Percentiles rank a stretch among this genome's conserved stretches.
Evolutionary conservation across 2,329 filamentous ascomycete genomes (phyloP).

Genomic region (Aureobasidium sp.): DNA sequence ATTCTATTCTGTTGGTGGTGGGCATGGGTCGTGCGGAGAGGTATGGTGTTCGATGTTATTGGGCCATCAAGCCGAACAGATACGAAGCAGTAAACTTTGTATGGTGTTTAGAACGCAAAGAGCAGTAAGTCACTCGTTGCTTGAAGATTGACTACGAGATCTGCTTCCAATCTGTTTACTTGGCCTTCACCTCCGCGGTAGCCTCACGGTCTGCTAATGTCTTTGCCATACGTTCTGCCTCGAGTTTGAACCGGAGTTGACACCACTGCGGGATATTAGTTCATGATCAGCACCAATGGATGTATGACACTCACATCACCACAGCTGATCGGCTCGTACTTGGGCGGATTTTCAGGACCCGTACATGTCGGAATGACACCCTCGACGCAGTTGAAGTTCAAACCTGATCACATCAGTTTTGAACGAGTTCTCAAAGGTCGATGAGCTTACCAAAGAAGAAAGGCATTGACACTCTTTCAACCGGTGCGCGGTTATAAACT

Average conservation of each 20-base stretch:
- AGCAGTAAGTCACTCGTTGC: too few species aligned
- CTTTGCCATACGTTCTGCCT: not conserved
- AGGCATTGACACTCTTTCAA: conserved; percentile 47
- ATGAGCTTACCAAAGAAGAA: conserved; percentile 42
- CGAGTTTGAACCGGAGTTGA: not conserved
- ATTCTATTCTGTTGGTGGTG: too few species aligned
- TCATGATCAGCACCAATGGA: not conserved
- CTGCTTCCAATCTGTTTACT: not conserved
- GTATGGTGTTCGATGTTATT: too few species aligned
- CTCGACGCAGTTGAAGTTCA: conserved; percentile 30
- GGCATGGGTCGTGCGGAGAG: too few species aligned
- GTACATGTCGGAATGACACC: conserved; percentile 41
- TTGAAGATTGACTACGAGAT: too few species aligned
- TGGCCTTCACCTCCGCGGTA: not conserved
- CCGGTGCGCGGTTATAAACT: conserved; percentile 44
- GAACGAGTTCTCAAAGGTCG: too few species aligned
- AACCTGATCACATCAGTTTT: not conserved
- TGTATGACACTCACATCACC: conserved; percentile 4
- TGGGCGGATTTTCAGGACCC: conserved; percentile 37
- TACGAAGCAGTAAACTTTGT: too few species aligned
- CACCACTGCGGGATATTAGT: not conserved
- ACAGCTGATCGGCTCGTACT: conserved; percentile 35
- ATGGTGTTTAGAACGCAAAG: too few species aligned
- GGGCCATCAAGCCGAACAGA: too few species aligned
- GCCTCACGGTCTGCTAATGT: not conserved